phyloP scores from a whole-genome alignment of 371 early-diverging fungal genomes.

The Rhizopus delemar region DNA sequence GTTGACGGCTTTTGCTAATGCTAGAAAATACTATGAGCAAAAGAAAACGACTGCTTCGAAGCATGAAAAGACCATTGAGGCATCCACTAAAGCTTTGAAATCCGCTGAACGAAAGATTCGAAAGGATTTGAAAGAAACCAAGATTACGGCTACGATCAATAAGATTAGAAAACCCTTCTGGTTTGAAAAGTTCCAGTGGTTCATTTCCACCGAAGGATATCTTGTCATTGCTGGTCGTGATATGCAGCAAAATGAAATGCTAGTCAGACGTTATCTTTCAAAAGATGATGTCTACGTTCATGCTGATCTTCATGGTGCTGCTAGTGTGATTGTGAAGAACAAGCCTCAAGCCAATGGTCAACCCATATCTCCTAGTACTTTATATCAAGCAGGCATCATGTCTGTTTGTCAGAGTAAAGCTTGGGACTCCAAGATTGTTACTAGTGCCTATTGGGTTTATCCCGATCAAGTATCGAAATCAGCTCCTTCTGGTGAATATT shows the following conservation, averaged over 20 bases:
- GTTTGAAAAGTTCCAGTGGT: conserved; percentile 99
- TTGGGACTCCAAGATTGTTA: conserved; percentile 98
- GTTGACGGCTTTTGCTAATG: conserved; percentile 89
- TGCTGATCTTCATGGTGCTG: conserved; percentile 96
- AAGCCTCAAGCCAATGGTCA: conserved; percentile 59
- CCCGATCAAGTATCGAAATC: conserved; percentile 92
- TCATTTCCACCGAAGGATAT: conserved; percentile 92
- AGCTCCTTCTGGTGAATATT: conserved; percentile 96
- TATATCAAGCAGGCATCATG: conserved; percentile 96
- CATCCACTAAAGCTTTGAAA: conserved; percentile 82
- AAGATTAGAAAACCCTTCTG: conserved; percentile 93
- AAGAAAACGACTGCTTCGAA: conserved; percentile 83
- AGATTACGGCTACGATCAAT: conserved; percentile 74
- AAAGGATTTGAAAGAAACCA: conserved; percentile 74
- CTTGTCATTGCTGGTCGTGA: conserved; percentile 97
- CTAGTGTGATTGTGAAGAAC: conserved; percentile 93
- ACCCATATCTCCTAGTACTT: conserved; percentile 85
- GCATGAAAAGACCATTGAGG: conserved; percentile 87
- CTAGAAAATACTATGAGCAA: conserved; percentile 84
- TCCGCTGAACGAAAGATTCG: conserved; percentile 88
- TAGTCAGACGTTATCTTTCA: conserved; percentile 87
- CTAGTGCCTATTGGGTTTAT: conserved; percentile 96
- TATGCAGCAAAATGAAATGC: conserved; percentile 95
- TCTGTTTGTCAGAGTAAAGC: conserved; percentile 95
- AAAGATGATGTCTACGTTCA: conserved; percentile 94